Evolutionary conservation across 192 early-diverging fungal species (phyloP), one percentile per base, ranked within the genome.

Genomic region (Geosiphon pyriformis): DNA sequence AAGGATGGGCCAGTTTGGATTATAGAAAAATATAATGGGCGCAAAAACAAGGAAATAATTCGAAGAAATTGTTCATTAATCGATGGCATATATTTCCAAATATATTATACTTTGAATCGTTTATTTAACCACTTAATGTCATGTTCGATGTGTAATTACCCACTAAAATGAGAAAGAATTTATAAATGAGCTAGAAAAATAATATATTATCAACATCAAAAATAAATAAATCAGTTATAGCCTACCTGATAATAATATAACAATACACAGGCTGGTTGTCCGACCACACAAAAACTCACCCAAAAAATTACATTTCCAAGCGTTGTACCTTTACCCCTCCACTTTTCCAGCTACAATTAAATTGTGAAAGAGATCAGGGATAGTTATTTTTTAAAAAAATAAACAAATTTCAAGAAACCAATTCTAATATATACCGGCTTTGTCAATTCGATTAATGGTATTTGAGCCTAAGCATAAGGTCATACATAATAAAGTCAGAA

Each of bases 261-360:
- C 10, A 89, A 74, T 7, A 86, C 85, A 59, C 85, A 82, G 10
- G 87, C 81, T 20, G 89, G 89, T 74, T 91, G 90, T 20, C 90
- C 90, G 10, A 92, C 81, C 47, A 92, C 85, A 48, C 88, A 90
- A 67, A 92, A 92, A 7, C 83, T 85, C 32, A 92, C 82, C 90
- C 90, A 92, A 57, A 92, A 92, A 29, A 90, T 80, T 8, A 84
- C 85, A 57, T 92, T 92, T 54, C 90, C 90, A 32, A 90, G 70
- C 3, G 85, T 84, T 22, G 76, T 85, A 29, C 81, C 86, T 31
- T 83, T 77, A 8, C 88, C 86, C 22, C 86, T 75, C 85, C 86
- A 88, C 37, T 85, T 81, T 48, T 83, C 85, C 59, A 90, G 58
- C 33, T 54, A 8, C 7, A 42, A 42, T 42, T 10, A 42, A 42